Conservation (phyloP, 2,329 filamentous ascomycete species). For the Acrodontium crateriforme region DNA sequence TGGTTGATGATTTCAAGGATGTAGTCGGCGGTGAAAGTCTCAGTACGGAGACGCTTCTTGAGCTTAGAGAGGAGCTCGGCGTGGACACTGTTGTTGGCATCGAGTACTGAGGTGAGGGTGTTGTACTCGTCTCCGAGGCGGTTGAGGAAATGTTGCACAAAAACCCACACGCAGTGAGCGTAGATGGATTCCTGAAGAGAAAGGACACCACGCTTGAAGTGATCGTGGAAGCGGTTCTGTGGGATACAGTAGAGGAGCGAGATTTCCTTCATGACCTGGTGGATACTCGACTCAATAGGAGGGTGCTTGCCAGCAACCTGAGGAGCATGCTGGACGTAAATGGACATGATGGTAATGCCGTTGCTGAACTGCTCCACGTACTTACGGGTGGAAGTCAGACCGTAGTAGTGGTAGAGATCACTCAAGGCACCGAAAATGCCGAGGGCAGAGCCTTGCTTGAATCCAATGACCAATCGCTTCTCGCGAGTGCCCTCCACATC, state of each 20-base stretch:
- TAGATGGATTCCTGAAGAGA: slow-evolving; percentile 96
- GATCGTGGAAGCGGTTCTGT: slow-evolving; percentile 84
- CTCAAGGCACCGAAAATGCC: slow-evolving; percentile 91
- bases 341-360: slow-evolving; percentile 90
- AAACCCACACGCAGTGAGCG: slow-evolving; percentile 94
- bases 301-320: slow-evolving; percentile 47
- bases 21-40: slow-evolving; percentile 97
- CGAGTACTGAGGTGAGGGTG: slow-evolving; percentile 68
- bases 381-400: slow-evolving; percentile 87
- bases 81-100: slow-evolving; percentile 68
- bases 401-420: slow-evolving; percentile 97
- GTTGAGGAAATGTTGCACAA: slow-evolving; percentile 96
- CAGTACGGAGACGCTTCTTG: slow-evolving; percentile 85
- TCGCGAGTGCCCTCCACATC: slow-evolving; percentile 84
- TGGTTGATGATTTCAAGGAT: slow-evolving; percentile 92
- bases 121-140: slow-evolving; percentile 84
- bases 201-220: slow-evolving; percentile 74
- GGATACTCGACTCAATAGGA: slow-evolving; percentile 83
- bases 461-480: slow-evolving; percentile 88
- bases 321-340: slow-evolving; percentile 69
- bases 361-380: slow-evolving; percentile 98
- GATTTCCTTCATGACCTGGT: slow-evolving; percentile 98
- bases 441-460: slow-evolving; percentile 80
- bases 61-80: slow-evolving; percentile 82
- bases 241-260: slow-evolving; percentile 95